Base-by-base conservation (phyloP, 2,329 filamentous ascomycete species). In the Delphinella strobiligena region DNA sequence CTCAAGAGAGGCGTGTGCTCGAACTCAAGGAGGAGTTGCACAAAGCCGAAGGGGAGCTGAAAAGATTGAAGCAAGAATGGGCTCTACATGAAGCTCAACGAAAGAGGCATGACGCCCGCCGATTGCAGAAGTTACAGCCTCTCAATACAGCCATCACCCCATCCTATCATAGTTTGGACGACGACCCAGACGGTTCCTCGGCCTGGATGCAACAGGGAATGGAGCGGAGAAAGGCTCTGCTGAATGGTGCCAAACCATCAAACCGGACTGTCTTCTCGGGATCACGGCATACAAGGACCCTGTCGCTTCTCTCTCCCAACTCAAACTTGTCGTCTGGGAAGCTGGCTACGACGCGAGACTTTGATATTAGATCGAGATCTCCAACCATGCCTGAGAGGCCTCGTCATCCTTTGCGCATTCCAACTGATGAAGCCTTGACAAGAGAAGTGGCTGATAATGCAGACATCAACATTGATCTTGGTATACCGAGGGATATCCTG, bases 11-110 rank as follows among this genome's bases (percentile, higher is more conserved):
- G 42, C 79, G 78, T 49, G 89, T 98, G 2, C 65, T 98, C 42
- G 91, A 96, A 61, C 67, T 98, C 38, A 82, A 80, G 44, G 91
- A 98, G 59, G 89, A 96, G 60, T 68, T 98, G n/a, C 66, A 69
- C 17, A 80, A 79, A 44, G 89, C 91, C 4, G 89, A 98, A 57
- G 63, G 67, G 10, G 82, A 93, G 34, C 67, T 98, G 31, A 67
- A 68, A 34, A 73, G 67, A 31, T 67, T 98, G 45, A 96, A 95
- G 67, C 80, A 75, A 52, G 81, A 87, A 59, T 96, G 85, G 80
- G 75, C 83, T 2, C 63, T 69, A 11, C 78, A 87, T 45, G 87
- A 95, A 56, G 78, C 76, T 34, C 73, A 75, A 43, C 85, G 78
- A 62, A 89, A 89, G 62, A 74, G 77, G 43, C 75, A 76, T 3